Evolutionary conservation across 441 rosid genomes (phyloP), one percentile per base, ranked within the genome.

Genomic region (Kokia cookei): DNA sequence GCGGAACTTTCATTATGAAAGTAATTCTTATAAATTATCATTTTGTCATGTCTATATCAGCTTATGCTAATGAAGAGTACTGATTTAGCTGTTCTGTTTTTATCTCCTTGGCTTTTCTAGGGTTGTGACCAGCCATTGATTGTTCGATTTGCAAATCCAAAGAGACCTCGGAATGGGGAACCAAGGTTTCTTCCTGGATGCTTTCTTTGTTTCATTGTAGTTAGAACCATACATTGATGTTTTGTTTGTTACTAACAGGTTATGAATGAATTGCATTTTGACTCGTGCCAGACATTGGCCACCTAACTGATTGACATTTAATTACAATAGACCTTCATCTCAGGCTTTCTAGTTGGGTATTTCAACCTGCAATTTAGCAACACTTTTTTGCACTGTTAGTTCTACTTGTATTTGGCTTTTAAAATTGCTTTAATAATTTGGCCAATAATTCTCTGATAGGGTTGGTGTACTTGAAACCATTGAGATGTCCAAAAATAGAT

Each of bases 91-190:
- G 37, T 67, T 50, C 50, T 9, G 11, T 77, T 71, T 77, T 35
- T 53, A 12, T 76, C 48, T 42, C 70, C 29, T 71, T 29, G 76
- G 45, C 54, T 37, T 17, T 69, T 81, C 75, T 80, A 95, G 99
- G 96, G 96, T 76, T 90, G 97, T 75, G 93, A 93, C 68, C 91
- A 78, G 81, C 98, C 99, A 75, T 82, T 95, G 77, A 75, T 75
- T 72, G 95, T 95, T 80, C 90, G 87, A 63, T 89, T 91, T 82
- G 98, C 98, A 14, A 87, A 86, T 80, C 99, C 98, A 71, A 90
- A 89, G 76, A 93, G 85, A 65, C 92, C 88, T 3, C 82, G 85
- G 78, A 81, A 51, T 67, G 95, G 92, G 62, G 97, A 92, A 63
- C 80, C 75, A 74, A 91, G 97, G 97, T 88, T 61, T 75, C 43